Evolutionary conservation across 345 rosid species (phyloP).

Genomic region (Erucastrum elatum): DNA sequence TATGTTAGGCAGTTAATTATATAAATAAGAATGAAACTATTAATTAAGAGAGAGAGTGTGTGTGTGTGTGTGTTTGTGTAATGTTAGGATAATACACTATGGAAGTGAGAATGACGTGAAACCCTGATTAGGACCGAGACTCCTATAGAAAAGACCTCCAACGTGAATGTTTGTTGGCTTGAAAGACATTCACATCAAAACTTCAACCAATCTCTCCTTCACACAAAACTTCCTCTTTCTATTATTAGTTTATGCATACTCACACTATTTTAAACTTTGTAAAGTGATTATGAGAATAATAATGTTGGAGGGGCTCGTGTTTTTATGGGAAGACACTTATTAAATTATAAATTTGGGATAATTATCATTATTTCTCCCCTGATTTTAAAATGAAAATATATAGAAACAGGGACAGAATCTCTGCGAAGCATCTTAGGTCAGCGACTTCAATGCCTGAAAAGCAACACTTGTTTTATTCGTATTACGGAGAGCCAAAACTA

Average conservation of each 20-base stretch:
- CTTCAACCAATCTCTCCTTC: conserved; percentile 42
- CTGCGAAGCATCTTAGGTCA: conserved; percentile 45
- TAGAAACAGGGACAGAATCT: conserved; percentile 30
- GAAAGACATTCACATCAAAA: conserved; percentile 64
- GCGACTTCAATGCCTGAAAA: conserved; percentile 41
- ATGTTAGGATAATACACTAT: conserved; percentile 36
- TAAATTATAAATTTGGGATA: conserved; percentile 20
- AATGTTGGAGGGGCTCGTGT: conserved; percentile 32
- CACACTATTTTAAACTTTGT: conserved; percentile 6
- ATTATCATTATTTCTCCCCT: conserved; percentile 7
- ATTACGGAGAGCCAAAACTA: conserved; percentile 7
- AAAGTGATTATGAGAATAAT: conserved; percentile 32
- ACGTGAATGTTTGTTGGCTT: conserved; percentile 71
- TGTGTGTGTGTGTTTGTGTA: conserved; percentile 7
- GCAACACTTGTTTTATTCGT: conserved; percentile 33
- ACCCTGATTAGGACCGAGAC: conserved; percentile 46
- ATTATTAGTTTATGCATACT: conserved; percentile 16
- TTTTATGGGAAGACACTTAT: conserved; percentile 31
- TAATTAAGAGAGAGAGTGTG: neutral
- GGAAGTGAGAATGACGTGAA: conserved; percentile 40
- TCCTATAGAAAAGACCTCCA: conserved; percentile 49
- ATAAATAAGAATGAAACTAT: neutral
- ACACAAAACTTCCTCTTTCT: conserved; percentile 27
- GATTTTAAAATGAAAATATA: neutral
- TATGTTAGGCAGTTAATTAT: conserved; percentile 12